Percentiles rank a stretch among this genome's conserved stretches.
Evolutionary conservation across 1,139 yeast genomes (phyloP).

Genomic region (Casaregolazyma lundiana): DNA sequence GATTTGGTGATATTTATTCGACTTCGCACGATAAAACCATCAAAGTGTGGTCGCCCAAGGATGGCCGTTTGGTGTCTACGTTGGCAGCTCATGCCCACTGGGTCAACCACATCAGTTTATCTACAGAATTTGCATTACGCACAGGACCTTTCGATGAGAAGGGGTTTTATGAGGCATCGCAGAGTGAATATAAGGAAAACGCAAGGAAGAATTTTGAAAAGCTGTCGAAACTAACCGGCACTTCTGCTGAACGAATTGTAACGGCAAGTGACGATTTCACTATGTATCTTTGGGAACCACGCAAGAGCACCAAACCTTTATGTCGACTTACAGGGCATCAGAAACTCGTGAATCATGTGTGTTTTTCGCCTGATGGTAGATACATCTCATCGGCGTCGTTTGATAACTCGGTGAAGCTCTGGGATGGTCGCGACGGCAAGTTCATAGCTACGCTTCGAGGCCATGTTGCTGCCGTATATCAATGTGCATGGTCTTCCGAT

Average conservation of each 20-base stretch:
- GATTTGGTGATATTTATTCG: constrained; percentile 76
- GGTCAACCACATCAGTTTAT: constrained; percentile 90
- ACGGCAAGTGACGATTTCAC: constrained; percentile 97
- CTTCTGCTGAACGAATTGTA: constrained; percentile 71
- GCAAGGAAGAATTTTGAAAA: constrained; percentile 71
- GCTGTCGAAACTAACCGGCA: constrained; percentile 69
- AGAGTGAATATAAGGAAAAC: constrained; percentile 53
- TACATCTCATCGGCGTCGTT: constrained; percentile 88
- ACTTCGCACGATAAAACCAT: constrained; percentile 95
- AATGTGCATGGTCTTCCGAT: constrained; percentile 98
- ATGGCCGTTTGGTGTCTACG: constrained; percentile 74
- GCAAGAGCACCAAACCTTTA: constrained; percentile 72
- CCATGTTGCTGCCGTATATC: constrained; percentile 96
- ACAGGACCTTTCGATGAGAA: constrained; percentile 77
- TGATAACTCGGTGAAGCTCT: constrained; percentile 87
- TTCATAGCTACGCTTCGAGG: constrained; percentile 89
- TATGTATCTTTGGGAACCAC: constrained; percentile 96
- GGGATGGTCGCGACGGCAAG: constrained; percentile 95
- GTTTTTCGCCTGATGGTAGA: constrained; percentile 94
- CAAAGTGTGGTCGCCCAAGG: constrained; percentile 83
- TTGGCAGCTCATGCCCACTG: constrained; percentile 93
- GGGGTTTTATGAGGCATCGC: constrained; percentile 36
- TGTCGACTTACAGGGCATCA: constrained; percentile 97
- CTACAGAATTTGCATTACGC: constrained; percentile 84
- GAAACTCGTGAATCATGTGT: constrained; percentile 90